A percentile compares a stretch with the other conserved stretches of the same genome.
Evolutionary conservation across 2,329 filamentous ascomycete species (phyloP).

Genomic region (Alternaria brassicae): DNA sequence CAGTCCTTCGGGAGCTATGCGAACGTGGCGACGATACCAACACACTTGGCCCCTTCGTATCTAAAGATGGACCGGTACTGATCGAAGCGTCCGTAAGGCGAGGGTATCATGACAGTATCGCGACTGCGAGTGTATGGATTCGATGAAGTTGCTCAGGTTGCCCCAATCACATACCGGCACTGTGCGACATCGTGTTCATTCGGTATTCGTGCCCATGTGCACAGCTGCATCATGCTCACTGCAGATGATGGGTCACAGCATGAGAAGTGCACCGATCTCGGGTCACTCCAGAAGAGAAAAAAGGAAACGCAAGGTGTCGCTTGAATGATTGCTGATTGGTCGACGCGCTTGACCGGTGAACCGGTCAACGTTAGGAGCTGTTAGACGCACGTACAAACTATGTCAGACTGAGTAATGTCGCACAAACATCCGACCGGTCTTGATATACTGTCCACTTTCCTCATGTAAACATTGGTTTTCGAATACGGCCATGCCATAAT

Average conservation of each 20-base stretch:
- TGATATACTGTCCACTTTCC: not conserved
- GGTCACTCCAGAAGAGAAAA: conserved; percentile 9
- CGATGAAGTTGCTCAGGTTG: not conserved
- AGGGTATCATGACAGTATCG: not conserved
- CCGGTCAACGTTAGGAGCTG: not conserved
- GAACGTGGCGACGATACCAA: not conserved
- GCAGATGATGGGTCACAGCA: conserved; percentile 12
- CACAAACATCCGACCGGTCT: not conserved
- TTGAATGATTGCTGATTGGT: conserved; percentile 18
- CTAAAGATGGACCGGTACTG: not conserved
- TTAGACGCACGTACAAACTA: not conserved
- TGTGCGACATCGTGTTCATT: conserved; percentile 11
- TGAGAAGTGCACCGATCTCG: conserved; percentile 11
- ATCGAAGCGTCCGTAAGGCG: not conserved
- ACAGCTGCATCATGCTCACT: conserved; percentile 4
- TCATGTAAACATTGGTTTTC: not conserved
- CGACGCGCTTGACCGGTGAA: conserved; percentile 14
- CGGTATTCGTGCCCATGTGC: conserved; percentile 3
- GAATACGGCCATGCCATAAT: too few species aligned
- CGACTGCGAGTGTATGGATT: not conserved
- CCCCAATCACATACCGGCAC: not conserved
- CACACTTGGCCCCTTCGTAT: conserved; percentile 9
- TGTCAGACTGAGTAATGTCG: not conserved
- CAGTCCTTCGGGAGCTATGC: conserved; percentile 5
- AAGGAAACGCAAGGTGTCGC: conserved; percentile 12